Evolutionary conservation across 495 filamentous ascomycete genomes (phyloP).

Genomic region (Tuber melanosporum): DNA sequence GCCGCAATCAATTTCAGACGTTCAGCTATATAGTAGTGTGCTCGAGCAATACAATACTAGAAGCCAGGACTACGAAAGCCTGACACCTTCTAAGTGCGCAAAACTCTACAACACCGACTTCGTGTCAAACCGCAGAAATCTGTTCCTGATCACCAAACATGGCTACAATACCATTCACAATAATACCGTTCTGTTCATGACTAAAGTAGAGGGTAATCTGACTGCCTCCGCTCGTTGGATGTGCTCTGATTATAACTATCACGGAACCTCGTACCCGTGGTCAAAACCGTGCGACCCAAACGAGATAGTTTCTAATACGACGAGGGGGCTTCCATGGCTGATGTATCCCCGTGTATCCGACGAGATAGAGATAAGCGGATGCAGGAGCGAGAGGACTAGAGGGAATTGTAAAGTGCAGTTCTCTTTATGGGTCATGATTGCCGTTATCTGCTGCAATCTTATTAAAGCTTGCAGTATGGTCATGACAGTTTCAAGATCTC

Average conservation of each 20-base stretch:
- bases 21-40: background rate
- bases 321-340: background rate
- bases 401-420: constrained; percentile 48
- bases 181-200: background rate
- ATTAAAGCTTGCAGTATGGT: constrained; percentile 44
- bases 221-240: background rate
- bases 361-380: background rate
- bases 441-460: constrained; percentile 45
- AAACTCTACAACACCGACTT: background rate
- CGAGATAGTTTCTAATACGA: too few species aligned
- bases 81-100: background rate
- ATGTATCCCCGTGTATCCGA: fast-evolving
- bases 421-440: constrained; percentile 44
- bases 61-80: background rate
- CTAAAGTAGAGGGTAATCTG: background rate
- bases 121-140: background rate
- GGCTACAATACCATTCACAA: background rate
- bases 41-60: background rate
- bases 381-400: background rate
- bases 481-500: constrained; percentile 22
- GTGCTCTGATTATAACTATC: background rate
- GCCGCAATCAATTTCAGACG: background rate
- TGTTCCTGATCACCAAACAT: background rate
- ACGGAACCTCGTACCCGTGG: too few species aligned
- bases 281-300: background rate